phyloP scores from a whole-genome alignment of 2,329 filamentous ascomycete genomes.

The Phyllosticta capitalensis region DNA sequence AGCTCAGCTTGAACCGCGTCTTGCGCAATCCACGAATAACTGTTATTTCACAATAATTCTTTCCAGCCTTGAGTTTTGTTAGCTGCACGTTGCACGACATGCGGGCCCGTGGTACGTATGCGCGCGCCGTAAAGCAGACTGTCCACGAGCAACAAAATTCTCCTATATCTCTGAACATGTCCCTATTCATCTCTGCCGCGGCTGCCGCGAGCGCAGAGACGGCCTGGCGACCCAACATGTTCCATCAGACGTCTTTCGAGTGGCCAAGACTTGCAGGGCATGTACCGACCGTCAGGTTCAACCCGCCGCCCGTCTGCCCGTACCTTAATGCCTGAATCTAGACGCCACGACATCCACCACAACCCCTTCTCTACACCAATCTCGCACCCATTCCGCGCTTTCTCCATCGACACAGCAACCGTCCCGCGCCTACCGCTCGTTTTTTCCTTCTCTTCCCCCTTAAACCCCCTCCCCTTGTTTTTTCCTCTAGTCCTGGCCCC shows the following conservation, averaged over 20 bases:
- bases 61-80: no score
- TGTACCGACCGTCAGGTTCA: neutral
- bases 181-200: neutral
- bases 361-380: neutral
- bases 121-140: no score
- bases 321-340: neutral
- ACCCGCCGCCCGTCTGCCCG: no score
- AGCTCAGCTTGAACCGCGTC: no score
- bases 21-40: no score
- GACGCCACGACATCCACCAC: neutral
- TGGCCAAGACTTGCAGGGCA: no score
- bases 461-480: neutral
- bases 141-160: neutral
- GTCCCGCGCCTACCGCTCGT: neutral
- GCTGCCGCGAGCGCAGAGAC: neutral
- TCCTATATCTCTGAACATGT: neutral
- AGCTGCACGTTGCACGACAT: no score
- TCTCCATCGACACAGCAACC: neutral
- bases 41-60: no score
- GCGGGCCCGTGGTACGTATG: no score
- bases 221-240: no score
- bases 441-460: neutral
- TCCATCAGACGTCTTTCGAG: no score
- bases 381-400: neutral
- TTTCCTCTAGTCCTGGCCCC: neutral